Evolutionary conservation across 2,329 filamentous ascomycete species (phyloP).

Genomic region (Aureobasidium sp.): DNA sequence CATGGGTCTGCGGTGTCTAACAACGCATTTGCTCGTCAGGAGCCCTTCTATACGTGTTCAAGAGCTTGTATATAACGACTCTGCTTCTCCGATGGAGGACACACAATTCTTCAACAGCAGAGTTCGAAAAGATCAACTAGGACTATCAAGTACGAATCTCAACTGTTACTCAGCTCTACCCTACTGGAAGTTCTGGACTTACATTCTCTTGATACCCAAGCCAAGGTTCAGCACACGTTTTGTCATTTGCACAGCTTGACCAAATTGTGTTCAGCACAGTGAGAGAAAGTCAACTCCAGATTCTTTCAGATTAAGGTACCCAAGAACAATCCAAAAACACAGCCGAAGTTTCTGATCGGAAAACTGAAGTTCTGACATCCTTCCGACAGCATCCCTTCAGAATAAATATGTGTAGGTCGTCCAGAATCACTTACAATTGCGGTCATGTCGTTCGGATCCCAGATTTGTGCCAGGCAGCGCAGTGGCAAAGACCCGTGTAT

Average conservation of each 20-base stretch:
- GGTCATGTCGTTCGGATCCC: neutral
- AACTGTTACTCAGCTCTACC: neutral
- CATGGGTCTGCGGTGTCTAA: neutral
- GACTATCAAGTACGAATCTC: no score
- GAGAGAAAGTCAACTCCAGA: no score
- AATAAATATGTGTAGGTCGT: neutral
- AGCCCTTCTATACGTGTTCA: neutral
- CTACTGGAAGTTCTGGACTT: no score
- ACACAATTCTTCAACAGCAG: neutral
- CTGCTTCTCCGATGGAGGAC: neutral
- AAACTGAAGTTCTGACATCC: neutral
- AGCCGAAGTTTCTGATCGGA: neutral
- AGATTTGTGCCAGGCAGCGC: neutral
- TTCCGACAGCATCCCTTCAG: neutral
- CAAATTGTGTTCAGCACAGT: no score
- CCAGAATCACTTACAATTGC: neutral
- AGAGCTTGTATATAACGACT: neutral
- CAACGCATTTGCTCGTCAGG: neutral
- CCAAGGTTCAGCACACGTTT: no score
- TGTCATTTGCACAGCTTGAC: no score
- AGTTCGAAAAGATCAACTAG: neutral
- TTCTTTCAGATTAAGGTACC: no score
- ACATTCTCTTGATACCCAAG: no score
- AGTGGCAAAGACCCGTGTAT: neutral
- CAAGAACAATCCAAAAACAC: neutral